These are phyloP conservation scores for Aspergillus japonicus DNA, from an alignment of 2,329 filamentous ascomycete species.

Conservation along the genomic window DNA sequence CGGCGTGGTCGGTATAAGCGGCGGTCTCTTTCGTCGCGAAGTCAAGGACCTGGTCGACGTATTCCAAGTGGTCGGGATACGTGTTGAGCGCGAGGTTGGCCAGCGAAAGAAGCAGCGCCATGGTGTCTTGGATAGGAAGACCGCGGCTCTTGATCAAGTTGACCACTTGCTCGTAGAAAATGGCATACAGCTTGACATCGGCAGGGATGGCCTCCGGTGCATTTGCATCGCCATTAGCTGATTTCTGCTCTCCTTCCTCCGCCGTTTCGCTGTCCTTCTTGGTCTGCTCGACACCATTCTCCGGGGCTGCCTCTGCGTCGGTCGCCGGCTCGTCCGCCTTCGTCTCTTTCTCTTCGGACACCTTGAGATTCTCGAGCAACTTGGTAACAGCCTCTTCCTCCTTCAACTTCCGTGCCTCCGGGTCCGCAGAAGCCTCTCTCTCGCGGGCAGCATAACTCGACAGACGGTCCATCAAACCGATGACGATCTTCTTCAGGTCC, in stretches of 20 bases:
- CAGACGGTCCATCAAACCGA: slow-evolving; percentile 93
- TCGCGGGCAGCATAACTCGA: slow-evolving; percentile 94
- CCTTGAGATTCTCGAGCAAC: slow-evolving; percentile 73
- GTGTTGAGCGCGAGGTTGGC: slow-evolving; percentile 93
- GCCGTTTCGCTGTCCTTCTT: slow-evolving; percentile 26
- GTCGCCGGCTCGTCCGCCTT: slow-evolving; percentile 40
- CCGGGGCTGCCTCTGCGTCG: slow-evolving; percentile 37
- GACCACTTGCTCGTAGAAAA: slow-evolving; percentile 95
- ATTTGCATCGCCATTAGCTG: slow-evolving; percentile 41
- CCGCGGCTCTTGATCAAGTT: slow-evolving; percentile 89
- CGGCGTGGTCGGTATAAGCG: slow-evolving; percentile 91
- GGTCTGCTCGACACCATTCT: slow-evolving; percentile 40
- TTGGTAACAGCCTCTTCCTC: slow-evolving; percentile 81
- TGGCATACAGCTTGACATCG: slow-evolving; percentile 88
- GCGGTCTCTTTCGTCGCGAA: slow-evolving; percentile 84
- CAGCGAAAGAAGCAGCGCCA: slow-evolving; percentile 89
- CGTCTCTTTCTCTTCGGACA: slow-evolving; percentile 64
- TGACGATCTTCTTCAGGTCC: slow-evolving; percentile 96
- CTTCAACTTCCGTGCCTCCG: slow-evolving; percentile 69
- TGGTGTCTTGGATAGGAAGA: slow-evolving; percentile 89
- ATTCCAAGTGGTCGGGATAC: slow-evolving; percentile 88
- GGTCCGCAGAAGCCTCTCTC: slow-evolving; percentile 67
- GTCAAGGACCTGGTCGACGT: slow-evolving; percentile 88
- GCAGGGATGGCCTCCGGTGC: slow-evolving; percentile 37
- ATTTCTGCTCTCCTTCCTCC: slow-evolving; percentile 28